Conservation (phyloP, 2,329 filamentous ascomycete species). For the Penicillium sp. region DNA sequence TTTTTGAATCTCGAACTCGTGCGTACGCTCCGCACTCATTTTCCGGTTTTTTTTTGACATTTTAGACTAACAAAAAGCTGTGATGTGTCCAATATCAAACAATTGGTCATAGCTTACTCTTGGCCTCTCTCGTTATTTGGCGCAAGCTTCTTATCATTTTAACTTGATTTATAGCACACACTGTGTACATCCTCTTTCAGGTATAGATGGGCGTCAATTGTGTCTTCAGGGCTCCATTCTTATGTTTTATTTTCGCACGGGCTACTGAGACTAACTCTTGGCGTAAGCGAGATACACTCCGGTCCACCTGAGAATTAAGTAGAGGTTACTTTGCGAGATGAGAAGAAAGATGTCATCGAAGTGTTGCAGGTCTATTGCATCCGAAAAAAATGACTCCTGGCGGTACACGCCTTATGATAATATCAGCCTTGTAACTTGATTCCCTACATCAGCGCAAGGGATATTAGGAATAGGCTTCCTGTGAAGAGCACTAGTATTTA, state of each 20-base stretch:
- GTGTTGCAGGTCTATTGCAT: not conserved
- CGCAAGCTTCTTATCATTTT: too few species aligned
- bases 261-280: not conserved
- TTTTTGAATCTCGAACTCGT: not conserved
- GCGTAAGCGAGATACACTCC: not conserved
- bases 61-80: not conserved
- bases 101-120: too few species aligned
- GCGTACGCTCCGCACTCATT: not conserved
- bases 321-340: not conserved
- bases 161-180: too few species aligned
- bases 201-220: not conserved
- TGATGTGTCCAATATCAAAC: not conserved
- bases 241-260: not conserved
- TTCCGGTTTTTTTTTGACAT: not conserved
- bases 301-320: not conserved
- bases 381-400: not conserved
- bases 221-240: not conserved
- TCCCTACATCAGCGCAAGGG: not conserved
- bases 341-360: not conserved
- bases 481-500: too few species aligned
- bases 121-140: too few species aligned
- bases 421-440: not conserved
- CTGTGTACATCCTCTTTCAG: too few species aligned
- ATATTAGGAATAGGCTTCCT: not conserved
- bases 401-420: not conserved